Percentiles rank a stretch among this genome's conserved stretches.
These are phyloP conservation scores for Eremothecium cymbalariae DNA, from an alignment of 1,139 yeast genomes.

Conservation along the genomic window DNA sequence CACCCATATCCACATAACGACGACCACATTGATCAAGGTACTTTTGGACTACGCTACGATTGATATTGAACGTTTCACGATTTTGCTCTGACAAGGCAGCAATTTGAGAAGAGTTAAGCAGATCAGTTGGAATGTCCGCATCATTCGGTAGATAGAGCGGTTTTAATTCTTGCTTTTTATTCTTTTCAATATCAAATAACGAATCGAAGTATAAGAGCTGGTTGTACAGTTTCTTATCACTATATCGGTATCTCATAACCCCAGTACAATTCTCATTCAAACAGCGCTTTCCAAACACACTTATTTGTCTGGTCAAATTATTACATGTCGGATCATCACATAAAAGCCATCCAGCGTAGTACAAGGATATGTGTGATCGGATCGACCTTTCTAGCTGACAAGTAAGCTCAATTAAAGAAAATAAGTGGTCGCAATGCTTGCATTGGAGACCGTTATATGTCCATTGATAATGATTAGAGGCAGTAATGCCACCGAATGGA, in stretches of 20 bases:
- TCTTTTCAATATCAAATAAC: constrained; percentile 76
- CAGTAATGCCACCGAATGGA: constrained; percentile 65
- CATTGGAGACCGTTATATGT: constrained; percentile 70
- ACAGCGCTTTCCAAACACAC: constrained; percentile 86
- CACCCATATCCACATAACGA: constrained; percentile 80
- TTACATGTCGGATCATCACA: constrained; percentile 89
- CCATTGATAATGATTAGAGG: constrained; percentile 51
- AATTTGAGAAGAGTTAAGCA: constrained; percentile 48
- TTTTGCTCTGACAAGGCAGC: constrained; percentile 78
- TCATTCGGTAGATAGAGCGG: constrained; percentile 38
- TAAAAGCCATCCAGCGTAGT: constrained; percentile 76
- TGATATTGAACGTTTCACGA: constrained; percentile 49
- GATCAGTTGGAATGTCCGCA: constrained; percentile 33
- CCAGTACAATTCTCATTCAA: constrained; percentile 67
- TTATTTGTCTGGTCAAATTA: constrained; percentile 69
- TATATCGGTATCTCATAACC: constrained; percentile 66
- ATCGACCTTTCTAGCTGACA: constrained; percentile 68
- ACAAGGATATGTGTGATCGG: constrained; percentile 60
- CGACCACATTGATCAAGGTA: constrained; percentile 82
- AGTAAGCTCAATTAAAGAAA: constrained; percentile 50
- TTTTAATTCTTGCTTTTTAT: constrained; percentile 48
- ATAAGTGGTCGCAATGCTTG: constrained; percentile 44
- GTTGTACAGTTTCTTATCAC: constrained; percentile 75
- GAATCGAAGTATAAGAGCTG: constrained; percentile 76
- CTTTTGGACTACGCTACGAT: constrained; percentile 58